Conservation (phyloP, 2,329 filamentous ascomycete species). For the Zalaria sp. region DNA sequence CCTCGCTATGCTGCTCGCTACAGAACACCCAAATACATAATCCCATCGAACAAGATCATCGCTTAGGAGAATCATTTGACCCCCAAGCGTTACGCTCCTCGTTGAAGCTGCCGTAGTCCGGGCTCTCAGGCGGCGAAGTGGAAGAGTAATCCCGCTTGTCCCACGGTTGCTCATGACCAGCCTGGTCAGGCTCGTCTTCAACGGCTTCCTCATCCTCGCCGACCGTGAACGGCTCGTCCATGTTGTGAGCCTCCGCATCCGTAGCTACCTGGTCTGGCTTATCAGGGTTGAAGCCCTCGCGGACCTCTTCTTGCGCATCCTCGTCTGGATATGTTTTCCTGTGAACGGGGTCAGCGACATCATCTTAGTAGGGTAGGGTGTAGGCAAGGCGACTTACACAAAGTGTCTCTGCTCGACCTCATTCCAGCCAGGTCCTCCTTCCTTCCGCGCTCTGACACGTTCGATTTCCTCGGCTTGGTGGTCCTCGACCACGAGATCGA, state of each 20-base stretch:
- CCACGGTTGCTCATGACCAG: slow-evolving; percentile 32
- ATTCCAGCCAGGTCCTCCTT: slow-evolving; percentile 48
- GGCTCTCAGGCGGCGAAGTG: slow-evolving; percentile 10
- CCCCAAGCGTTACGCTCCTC: slow-evolving; percentile 28
- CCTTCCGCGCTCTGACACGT: slow-evolving; percentile 46
- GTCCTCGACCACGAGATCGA: slow-evolving; percentile 55
- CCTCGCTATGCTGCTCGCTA: background rate
- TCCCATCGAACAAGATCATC: background rate
- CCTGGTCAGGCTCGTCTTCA: slow-evolving; percentile 17
- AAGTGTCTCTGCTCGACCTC: slow-evolving; percentile 40
- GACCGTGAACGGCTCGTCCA: slow-evolving; percentile 28
- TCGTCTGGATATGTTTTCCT: slow-evolving; percentile 32
- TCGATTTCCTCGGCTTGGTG: slow-evolving; percentile 47
- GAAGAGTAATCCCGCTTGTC: slow-evolving; percentile 19
- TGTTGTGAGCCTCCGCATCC: slow-evolving; percentile 28
- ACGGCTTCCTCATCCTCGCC: slow-evolving; percentile 24
- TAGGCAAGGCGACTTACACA: slow-evolving; percentile 27
- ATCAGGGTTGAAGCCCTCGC: slow-evolving; percentile 41
- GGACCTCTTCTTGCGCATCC: slow-evolving; percentile 34
- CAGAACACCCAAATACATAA: background rate
- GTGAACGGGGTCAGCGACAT: background rate
- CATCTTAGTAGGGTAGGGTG: background rate
- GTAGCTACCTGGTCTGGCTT: slow-evolving; percentile 24
- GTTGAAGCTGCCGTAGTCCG: slow-evolving; percentile 26
- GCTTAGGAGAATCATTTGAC: background rate